Base-by-base conservation (phyloP, 1,284 basidiomycete species). In the Moniliella sp. region DNA sequence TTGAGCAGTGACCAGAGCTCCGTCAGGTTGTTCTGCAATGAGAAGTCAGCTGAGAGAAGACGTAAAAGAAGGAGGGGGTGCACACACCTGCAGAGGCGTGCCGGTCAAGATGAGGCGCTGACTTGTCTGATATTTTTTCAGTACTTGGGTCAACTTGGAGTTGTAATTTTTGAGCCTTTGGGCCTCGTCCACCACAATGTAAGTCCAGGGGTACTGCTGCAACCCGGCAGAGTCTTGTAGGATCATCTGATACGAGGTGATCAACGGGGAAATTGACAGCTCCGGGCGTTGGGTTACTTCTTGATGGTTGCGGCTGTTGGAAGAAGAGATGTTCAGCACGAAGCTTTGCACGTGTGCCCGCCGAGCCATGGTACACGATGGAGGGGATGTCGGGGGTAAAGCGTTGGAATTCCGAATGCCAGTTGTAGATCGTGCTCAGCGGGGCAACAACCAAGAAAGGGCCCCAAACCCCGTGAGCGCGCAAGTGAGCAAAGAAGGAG, bases 1-100 rank as follows among this genome's bases (percentile, higher is more conserved):
- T 93, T 91, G 27, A 97, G 72, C 4, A 94, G 66, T 1, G 81
- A 77, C 84, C 84, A 94, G 2, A 97, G 67, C 59, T 97, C 86
- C 7, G 75, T 69, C 2, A 97, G 68, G 53, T 93, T 93, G 62
- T 97, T 94, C 78, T 82, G 55, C 21, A 23, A 23, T 23, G n/a
- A n/a, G 21, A n/a, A 23, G 21, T 23, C 7, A 7, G 21, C 38
- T 37, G 1, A 40, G 43, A 82, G 78, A 7, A 7, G 12, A 7
- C 12, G 27, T 19, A 15, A 30, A 13, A 30, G 9, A 18, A 30
- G 7, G 17, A 18, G 17, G 7, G 12, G 27, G 12, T 15, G 27
- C 13, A 31, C 36, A 11, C 23, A 35, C 34, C 56, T 86, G 84
- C 18, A 94, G 62, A 2, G 83, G 84, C 5, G 84, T 93, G 14